Conservation (phyloP, 2,329 filamentous ascomycete genomes). For the Trichoderma citrinoviride region DNA sequence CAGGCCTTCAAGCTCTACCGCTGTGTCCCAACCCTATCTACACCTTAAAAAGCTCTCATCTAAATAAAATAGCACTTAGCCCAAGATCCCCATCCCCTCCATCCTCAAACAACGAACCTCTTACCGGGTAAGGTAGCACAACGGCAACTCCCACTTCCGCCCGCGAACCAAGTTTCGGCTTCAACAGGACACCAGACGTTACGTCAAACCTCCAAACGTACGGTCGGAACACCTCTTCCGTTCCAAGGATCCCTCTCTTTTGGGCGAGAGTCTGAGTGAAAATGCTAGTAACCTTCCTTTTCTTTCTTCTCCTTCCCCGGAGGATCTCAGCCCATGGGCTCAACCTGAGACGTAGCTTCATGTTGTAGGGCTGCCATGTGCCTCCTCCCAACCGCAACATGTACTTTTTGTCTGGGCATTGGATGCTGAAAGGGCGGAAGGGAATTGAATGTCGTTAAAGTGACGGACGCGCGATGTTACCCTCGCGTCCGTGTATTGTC, state of each 20-base stretch:
- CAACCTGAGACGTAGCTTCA: conserved; percentile 8
- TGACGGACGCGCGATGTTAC: conserved; percentile 18
- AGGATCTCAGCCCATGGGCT: conserved; percentile 6
- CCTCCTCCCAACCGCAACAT: neutral
- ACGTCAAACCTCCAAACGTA: neutral
- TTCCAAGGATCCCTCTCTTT: neutral
- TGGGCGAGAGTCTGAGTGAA: neutral
- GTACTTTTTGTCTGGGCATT: no score
- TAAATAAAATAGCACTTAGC: no score
- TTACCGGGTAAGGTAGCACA: conserved; percentile 12
- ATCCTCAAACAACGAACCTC: no score
- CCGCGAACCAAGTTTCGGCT: neutral
- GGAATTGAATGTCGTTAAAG: neutral
- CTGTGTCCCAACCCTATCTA: neutral
- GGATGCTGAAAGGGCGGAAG: neutral
- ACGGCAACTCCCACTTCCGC: neutral
- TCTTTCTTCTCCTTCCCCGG: neutral
- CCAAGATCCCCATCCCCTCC: no score
- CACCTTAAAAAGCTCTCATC: neutral
- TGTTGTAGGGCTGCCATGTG: conserved; percentile 17
- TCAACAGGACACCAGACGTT: no score
- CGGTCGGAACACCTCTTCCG: neutral
- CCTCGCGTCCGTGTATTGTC: neutral
- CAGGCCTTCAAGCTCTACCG: neutral
- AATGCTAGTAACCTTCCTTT: neutral